phyloP scores from a whole-genome alignment of 2,329 filamentous ascomycete genomes.

The Cladosporium sp. region DNA sequence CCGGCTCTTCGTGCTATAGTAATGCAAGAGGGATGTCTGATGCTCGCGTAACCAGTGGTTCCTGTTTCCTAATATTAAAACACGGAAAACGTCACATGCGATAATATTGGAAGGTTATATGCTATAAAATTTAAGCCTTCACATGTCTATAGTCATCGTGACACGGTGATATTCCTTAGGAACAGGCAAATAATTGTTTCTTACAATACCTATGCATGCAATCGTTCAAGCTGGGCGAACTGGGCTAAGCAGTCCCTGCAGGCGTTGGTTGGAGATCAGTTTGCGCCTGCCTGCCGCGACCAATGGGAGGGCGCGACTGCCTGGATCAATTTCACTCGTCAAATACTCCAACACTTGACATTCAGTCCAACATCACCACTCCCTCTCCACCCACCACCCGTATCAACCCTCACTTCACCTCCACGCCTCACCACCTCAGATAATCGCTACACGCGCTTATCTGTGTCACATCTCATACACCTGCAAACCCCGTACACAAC shows the following conservation, averaged over 20 bases:
- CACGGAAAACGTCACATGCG: too few relatives aligned
- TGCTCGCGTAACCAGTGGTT: too few relatives aligned
- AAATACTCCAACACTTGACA: background rate
- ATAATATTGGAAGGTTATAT: too few relatives aligned
- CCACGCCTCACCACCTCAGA: background rate
- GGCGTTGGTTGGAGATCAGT: conserved; percentile 7
- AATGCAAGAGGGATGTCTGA: too few relatives aligned
- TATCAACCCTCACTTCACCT: background rate
- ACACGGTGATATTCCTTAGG: too few relatives aligned
- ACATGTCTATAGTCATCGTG: too few relatives aligned
- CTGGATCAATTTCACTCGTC: conserved; percentile 8
- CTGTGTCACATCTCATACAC: background rate
- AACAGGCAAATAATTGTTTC: too few relatives aligned
- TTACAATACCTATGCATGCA: background rate
- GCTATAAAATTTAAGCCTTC: too few relatives aligned
- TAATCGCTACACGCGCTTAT: conserved; percentile 4
- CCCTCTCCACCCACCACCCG: background rate
- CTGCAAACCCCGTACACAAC: background rate
- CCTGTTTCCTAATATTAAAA: too few relatives aligned
- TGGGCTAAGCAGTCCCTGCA: background rate
- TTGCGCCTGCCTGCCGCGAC: conserved; percentile 3
- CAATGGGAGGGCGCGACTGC: background rate
- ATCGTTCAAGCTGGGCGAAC: too few relatives aligned
- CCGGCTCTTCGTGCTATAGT: too few relatives aligned
- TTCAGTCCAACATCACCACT: background rate